phyloP scores from a whole-genome alignment of 2,329 filamentous ascomycete species.

The Aspergillus intermedius region DNA sequence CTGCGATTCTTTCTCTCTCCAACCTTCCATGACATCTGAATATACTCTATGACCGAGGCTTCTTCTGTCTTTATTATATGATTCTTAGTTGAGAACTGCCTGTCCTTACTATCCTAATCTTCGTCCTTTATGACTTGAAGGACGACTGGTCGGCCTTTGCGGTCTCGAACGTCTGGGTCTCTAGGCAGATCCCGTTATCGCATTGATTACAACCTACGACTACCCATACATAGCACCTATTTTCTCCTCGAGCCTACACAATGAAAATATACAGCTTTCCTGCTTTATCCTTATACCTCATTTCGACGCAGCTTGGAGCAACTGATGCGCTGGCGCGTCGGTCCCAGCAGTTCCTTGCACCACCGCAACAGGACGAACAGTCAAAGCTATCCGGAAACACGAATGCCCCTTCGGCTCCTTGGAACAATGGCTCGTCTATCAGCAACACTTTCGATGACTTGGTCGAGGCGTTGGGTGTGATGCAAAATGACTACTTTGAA shows the following conservation, averaged over 20 bases:
- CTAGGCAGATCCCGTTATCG: not conserved
- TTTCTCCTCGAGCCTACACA: not conserved
- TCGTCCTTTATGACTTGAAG: not conserved
- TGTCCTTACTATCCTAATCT: not conserved
- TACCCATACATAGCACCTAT: not conserved
- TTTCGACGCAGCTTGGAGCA: constrained; percentile 13
- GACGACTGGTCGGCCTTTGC: not conserved
- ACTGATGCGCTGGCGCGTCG: constrained; percentile 25
- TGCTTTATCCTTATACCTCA: constrained; percentile 18
- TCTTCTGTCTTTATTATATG: not conserved
- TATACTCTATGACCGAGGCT: not conserved
- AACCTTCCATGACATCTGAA: not conserved
- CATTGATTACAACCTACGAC: not conserved
- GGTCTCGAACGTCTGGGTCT: not conserved
- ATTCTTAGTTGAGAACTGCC: not conserved
- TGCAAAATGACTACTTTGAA: constrained; percentile 74
- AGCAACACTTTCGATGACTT: constrained; percentile 34
- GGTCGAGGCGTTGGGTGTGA: constrained; percentile 60
- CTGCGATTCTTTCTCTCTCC: not conserved
- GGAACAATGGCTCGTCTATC: not conserved
- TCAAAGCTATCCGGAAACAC: not conserved
- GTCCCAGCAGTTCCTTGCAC: constrained; percentile 18
- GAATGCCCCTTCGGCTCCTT: not conserved
- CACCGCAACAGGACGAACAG: not conserved
- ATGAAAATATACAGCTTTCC: constrained; percentile 10